Conservation (phyloP, 768 basidiomycete genomes). For the Termitomyces sp. region DNA sequence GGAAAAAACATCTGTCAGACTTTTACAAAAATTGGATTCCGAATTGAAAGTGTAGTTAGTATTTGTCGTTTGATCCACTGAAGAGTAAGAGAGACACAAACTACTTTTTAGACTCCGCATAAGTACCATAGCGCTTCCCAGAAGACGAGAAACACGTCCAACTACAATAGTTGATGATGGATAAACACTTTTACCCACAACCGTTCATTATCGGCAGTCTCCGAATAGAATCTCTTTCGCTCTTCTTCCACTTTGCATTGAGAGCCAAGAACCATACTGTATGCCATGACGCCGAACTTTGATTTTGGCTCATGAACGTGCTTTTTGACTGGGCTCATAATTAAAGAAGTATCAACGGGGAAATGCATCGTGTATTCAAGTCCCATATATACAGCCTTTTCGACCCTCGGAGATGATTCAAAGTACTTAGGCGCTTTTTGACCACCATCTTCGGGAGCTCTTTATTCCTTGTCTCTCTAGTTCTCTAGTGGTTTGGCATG, state of each 20-base stretch:
- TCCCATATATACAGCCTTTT: not conserved
- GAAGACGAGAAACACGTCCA: not conserved
- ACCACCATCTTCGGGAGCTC: not conserved
- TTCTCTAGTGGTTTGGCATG: constrained; percentile 18
- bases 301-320: constrained; percentile 22
- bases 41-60: no score
- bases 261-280: constrained; percentile 5
- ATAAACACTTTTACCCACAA: no score
- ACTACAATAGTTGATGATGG: no score
- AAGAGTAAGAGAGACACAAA: no score
- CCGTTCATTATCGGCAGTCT: constrained; percentile 1
- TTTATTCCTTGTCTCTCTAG: not conserved
- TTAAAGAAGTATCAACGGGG: constrained; percentile 15
- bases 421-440: not conserved
- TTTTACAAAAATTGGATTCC: no score
- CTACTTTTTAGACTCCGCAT: no score
- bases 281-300: constrained; percentile 3
- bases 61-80: no score
- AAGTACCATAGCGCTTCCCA: no score
- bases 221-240: not conserved
- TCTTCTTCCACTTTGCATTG: constrained; percentile 3
- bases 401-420: not conserved
- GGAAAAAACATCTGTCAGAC: no score
- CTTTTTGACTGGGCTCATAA: constrained; percentile 24
- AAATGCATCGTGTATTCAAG: not conserved